Percentiles rank a stretch among this genome's conserved stretches.
Conservation (phyloP, 805 yeast genomes). For the Ogataea zsoltii region DNA sequence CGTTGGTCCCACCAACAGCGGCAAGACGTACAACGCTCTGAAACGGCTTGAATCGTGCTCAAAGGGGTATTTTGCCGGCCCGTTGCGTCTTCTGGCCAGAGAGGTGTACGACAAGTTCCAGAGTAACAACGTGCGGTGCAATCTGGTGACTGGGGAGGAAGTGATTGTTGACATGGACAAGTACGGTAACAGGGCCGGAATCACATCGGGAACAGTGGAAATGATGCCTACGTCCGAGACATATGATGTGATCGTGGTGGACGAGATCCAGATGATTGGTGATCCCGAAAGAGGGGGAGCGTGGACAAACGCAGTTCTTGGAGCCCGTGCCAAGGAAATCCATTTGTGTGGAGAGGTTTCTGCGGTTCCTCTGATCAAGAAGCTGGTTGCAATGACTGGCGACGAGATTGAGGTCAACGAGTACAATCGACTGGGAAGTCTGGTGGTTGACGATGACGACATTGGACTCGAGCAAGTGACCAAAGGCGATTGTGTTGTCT, state of each 20-base stretch:
- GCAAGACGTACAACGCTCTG: conserved; percentile 86
- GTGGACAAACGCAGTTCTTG: conserved; percentile 90
- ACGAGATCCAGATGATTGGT: conserved; percentile 94
- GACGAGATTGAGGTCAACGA: conserved; percentile 72
- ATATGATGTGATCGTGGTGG: conserved; percentile 87
- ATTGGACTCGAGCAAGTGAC: conserved; percentile 42
- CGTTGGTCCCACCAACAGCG: conserved; percentile 97
- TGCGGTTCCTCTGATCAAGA: conserved; percentile 65
- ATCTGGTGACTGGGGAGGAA: conserved; percentile 95
- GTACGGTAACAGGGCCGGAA: conserved; percentile 68
- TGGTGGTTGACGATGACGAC: conserved; percentile 52
- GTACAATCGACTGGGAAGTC: conserved; percentile 74
- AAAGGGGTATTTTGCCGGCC: conserved; percentile 93
- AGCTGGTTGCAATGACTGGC: conserved; percentile 68
- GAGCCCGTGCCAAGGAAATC: conserved; percentile 80
- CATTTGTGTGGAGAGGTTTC: conserved; percentile 95
- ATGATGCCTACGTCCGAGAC: conserved; percentile 73
- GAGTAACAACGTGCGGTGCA: conserved; percentile 66
- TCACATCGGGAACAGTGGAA: conserved; percentile 89
- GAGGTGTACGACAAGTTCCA: conserved; percentile 87
- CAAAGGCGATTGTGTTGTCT: conserved; percentile 87
- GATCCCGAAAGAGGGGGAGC: conserved; percentile 84
- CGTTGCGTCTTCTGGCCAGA: conserved; percentile 83
- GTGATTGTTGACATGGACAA: conserved; percentile 69
- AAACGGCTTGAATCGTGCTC: conserved; percentile 62